phyloP scores from a whole-genome alignment of 176 grass and related monocot genomes.

The Saccharum officinarum region DNA sequence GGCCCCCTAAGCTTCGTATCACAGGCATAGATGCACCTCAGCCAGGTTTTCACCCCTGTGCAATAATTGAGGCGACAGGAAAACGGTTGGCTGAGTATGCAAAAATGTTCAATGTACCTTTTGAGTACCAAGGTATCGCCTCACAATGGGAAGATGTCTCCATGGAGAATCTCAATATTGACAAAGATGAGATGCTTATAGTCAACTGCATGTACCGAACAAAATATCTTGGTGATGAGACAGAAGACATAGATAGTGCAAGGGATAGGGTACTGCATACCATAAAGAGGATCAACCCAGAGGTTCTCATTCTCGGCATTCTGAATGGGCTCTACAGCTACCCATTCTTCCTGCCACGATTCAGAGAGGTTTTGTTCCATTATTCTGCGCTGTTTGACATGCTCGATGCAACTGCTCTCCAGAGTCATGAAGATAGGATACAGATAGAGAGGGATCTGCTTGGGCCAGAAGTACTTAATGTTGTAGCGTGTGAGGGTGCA shows the following conservation, averaged over 20 bases:
- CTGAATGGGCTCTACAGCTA: conserved; percentile 48
- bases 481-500: conserved; percentile 51
- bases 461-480: conserved; percentile 25
- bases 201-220: conserved; percentile 49
- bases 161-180: conserved; percentile 55
- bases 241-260: conserved; percentile 36
- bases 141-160: conserved; percentile 57
- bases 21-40: too few species aligned
- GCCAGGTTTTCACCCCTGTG: conserved; percentile 22
- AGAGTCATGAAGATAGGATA: conserved; percentile 35
- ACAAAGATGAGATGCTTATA: conserved; percentile 54
- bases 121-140: conserved; percentile 61
- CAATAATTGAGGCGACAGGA: conserved; percentile 57
- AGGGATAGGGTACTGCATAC: conserved; percentile 54
- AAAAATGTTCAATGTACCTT: conserved; percentile 55
- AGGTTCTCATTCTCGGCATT: conserved; percentile 56
- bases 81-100: conserved; percentile 58
- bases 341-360: conserved; percentile 47
- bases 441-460: conserved; percentile 34
- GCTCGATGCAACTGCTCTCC: conserved; percentile 46
- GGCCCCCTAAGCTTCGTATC: too few species aligned
- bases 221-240: conserved; percentile 53
- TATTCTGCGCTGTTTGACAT: conserved; percentile 65
- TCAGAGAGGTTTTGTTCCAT: conserved; percentile 49
- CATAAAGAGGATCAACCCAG: conserved; percentile 59